Evolutionary conservation across 2,329 filamentous ascomycete species (phyloP).

Genomic region (Nothopassalora personata): DNA sequence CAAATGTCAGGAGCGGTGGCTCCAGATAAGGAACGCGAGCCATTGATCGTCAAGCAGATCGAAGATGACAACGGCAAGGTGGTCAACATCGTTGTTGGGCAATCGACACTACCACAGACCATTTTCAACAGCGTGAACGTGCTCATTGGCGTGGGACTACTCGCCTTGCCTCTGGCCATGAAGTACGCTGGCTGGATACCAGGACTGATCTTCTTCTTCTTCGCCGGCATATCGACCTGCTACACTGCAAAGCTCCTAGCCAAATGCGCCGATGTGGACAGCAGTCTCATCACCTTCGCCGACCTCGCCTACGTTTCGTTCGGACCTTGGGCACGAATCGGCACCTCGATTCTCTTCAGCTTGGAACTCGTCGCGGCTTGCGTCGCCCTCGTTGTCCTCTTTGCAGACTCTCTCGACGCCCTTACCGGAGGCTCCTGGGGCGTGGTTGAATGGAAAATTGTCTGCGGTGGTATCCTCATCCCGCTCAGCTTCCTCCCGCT

Average conservation of each 20-base stretch:
- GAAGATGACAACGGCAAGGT: constrained; percentile 79
- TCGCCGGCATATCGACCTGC: constrained; percentile 69
- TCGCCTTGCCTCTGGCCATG: constrained; percentile 82
- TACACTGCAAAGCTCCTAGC: constrained; percentile 84
- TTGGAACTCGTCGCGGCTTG: constrained; percentile 82
- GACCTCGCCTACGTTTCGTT: constrained; percentile 90
- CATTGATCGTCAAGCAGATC: constrained; percentile 80
- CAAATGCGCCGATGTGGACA: constrained; percentile 82
- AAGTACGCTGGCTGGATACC: constrained; percentile 85
- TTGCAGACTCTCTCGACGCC: constrained; percentile 82
- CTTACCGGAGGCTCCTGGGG: constrained; percentile 64
- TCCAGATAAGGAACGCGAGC: constrained; percentile 52
- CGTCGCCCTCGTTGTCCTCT: constrained; percentile 86
- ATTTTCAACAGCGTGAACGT: constrained; percentile 96
- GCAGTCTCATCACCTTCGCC: constrained; percentile 84
- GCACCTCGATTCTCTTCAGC: constrained; percentile 80
- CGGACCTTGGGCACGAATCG: constrained; percentile 71
- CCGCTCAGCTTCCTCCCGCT: constrained; percentile 82
- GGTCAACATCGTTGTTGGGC: constrained; percentile 78
- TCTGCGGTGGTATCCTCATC: constrained; percentile 72
- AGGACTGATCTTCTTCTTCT: constrained; percentile 67
- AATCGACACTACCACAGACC: constrained; percentile 92
- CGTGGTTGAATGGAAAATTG: constrained; percentile 72
- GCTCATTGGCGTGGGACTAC: constrained; percentile 79
- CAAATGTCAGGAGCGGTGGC: constrained; percentile 39